Evolutionary conservation across 2,329 filamentous ascomycete species (phyloP).

Genomic region (Pezicula neosporulosa): DNA sequence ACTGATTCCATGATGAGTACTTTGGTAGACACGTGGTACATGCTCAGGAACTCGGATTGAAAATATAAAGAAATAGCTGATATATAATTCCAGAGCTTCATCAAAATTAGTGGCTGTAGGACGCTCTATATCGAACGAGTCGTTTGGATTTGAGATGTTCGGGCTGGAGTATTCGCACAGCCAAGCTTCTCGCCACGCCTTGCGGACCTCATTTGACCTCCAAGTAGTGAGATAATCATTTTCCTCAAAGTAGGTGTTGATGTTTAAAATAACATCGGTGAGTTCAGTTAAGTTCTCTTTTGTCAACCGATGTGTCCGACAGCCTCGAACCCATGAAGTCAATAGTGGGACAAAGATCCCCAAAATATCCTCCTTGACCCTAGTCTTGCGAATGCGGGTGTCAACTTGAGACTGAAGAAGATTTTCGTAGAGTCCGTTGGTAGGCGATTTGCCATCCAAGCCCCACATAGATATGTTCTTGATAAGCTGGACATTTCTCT

Average conservation of each 20-base stretch:
- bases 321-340: constrained; percentile 39
- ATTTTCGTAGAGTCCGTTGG: constrained; percentile 51
- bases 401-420: constrained; percentile 47
- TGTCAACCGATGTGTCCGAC: constrained; percentile 38
- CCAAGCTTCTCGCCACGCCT: constrained; percentile 44
- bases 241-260: constrained; percentile 46
- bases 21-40: constrained; percentile 52
- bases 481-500: constrained; percentile 50
- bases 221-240: constrained; percentile 45
- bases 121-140: constrained; percentile 29
- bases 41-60: constrained; percentile 52
- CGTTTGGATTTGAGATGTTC: constrained; percentile 22
- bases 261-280: constrained; percentile 41
- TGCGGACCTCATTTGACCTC: constrained; percentile 39
- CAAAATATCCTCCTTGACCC: constrained; percentile 36
- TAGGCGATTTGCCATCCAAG: constrained; percentile 47
- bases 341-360: constrained; percentile 43
- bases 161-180: constrained; percentile 37
- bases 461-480: constrained; percentile 53
- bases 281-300: constrained; percentile 38
- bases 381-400: constrained; percentile 32
- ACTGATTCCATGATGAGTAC: constrained; percentile 53
- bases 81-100: constrained; percentile 28
- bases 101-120: constrained; percentile 30
- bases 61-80: constrained; percentile 49